Evolutionary conservation across 768 basidiomycete genomes (phyloP), one percentile per base, ranked within the genome.

Genomic region (Suillus discolor): DNA sequence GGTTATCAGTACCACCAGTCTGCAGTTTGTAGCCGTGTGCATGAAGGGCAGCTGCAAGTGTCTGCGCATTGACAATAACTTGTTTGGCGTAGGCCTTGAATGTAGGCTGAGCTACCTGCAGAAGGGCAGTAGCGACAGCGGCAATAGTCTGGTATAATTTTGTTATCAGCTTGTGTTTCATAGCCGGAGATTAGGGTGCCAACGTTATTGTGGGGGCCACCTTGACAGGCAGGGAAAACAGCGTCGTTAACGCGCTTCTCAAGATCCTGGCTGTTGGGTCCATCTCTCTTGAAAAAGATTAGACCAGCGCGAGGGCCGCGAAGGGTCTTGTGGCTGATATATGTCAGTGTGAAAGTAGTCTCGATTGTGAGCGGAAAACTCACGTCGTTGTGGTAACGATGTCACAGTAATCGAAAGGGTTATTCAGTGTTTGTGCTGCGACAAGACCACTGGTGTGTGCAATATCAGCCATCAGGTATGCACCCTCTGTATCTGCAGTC

Each of bases 211-310:
- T 99, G 97, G 53, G 97, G 97, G 59, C 97, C 97, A 79, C 97
- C 97, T 81, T 99, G 97, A 86, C 97, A 99, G 42, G 97, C 97
- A 65, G 97, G 97, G 89, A 99, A 99, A 69, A 99, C 97, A 60
- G 97, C 96, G 49, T 97, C 93, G 77, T 99, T 99, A 72, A 99
- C 89, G 65, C 96, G 92, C 79, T 94, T 94, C 85, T 98, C 97
- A 54, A 99, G 87, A 71, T 99, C 97, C 72, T 87, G 80, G 34
- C 87, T 80, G 66, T 89, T 84, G 74, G 92, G 87, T 71, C 89
- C 88, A 76, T 97, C 95, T 80, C 91, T 97, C 79, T 92, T 88
- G 90, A 97, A 99, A 87, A 99, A 99, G 83, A 99, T 92, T 68
- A 99, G 83, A 77, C 97, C 97, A 61, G 97, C 97, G 70, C 97